Base-by-base conservation (phyloP, 2,329 filamentous ascomycete genomes). In the Bipolaris gigantea region DNA sequence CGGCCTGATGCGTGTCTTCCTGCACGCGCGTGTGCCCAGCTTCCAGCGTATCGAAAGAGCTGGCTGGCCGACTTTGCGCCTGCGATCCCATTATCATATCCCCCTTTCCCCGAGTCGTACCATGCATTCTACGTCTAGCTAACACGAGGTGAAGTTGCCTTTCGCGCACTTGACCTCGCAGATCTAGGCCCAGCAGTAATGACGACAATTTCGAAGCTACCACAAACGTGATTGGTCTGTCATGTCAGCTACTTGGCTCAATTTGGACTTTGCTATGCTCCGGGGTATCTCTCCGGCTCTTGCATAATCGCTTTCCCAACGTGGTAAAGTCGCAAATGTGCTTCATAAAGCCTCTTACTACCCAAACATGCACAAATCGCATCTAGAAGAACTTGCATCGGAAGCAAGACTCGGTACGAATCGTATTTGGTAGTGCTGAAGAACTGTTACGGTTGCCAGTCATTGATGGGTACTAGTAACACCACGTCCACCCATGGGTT, bases 61-160 rank as follows among this genome's bases (percentile, higher is more conserved):
- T 38, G 30, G 15, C 19, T 32, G 6, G 11, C 15, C 19, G 11
- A 40, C 61, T 60, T 19, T 59, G 77, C 51, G 75, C 33, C 27
- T 21, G 15, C 18, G 30, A 32, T 25, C 69, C 9, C 19, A 27
- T 27, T 25, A 35, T 25, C 11, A 42, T 27, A 21, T 21, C 27
- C 27, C 74, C 73, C 53, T 73, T 45, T 25, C 32, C 11, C 3
- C 32, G 5, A 27, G 11, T 46, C 21, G 8, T 25, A 46, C 7
- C 19, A 36, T 35, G 8, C 19, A 25, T 35, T 36, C 32, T 23
- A 5, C 35, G 16, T 15, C 18, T 11, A 33, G 43, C 10, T 13
- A 25, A 25, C 38, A 23, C 35, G n/a, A 23, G n/a, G 13, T 23
- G 32, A 46, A 46, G n/a, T 10, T 25, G 18, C 32, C 27, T 21